These are phyloP conservation scores for Prunus mume DNA, from an alignment of 306 rosid genomes.

Conservation along the genomic window DNA sequence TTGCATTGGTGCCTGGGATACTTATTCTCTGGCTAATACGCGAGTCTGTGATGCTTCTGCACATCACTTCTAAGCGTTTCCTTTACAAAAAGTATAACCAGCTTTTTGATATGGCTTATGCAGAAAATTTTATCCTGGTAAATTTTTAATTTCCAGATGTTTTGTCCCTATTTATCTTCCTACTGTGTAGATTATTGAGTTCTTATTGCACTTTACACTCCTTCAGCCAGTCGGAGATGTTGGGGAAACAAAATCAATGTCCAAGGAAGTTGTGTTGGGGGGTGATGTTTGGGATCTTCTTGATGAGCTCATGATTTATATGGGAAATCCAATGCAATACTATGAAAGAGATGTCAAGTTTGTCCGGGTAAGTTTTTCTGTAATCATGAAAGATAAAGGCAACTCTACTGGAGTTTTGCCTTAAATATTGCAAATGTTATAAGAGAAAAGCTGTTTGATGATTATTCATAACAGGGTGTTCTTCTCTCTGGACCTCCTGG, in stretches of 20 bases:
- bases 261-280: conserved; percentile 89
- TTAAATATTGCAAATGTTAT: conserved; percentile 12
- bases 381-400: conserved; percentile 6
- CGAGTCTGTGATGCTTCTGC: conserved; percentile 75
- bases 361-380: conserved; percentile 72
- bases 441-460: conserved; percentile 25
- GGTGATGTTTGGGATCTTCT: conserved; percentile 99
- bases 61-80: conserved; percentile 69
- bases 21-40: conserved; percentile 82
- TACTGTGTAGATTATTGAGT: conserved; percentile 10
- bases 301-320: conserved; percentile 92
- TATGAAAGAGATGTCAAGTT: conserved; percentile 84
- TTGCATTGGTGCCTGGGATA: conserved; percentile 81
- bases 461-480: conserved; percentile 68
- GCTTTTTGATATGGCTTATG: conserved; percentile 88
- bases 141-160: conserved; percentile 11
- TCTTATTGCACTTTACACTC: conserved; percentile 15
- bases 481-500: conserved; percentile 99
- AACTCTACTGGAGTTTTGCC: conserved; percentile 18
- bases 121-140: conserved; percentile 93
- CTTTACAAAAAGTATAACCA: conserved; percentile 84
- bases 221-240: conserved; percentile 84
- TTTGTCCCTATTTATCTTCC: conserved; percentile 6
- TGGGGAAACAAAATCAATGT: conserved; percentile 81
- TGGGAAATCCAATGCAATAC: conserved; percentile 98